Base-by-base conservation (phyloP, 2,329 filamentous ascomycete species). In the Curvularia spicifera region DNA sequence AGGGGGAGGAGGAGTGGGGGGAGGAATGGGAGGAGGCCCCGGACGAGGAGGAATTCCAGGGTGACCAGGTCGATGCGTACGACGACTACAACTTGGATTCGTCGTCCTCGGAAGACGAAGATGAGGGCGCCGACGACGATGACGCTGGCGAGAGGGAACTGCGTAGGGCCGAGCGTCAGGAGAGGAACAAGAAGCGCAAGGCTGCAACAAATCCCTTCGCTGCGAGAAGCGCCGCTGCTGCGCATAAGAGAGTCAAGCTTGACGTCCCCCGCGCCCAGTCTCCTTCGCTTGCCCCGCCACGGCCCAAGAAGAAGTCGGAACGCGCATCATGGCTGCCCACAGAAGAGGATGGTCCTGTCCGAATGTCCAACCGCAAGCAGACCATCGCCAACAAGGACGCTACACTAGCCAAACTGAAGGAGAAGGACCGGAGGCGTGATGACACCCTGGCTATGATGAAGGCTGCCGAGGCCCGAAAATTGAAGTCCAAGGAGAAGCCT, bases 61-160 rank as follows among this genome's bases (percentile, higher is more conserved):
- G 82, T 60, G 83, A 83, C 29, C 78, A 81, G 29, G 80, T 78
- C 9, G 85, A 88, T 37, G 83, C 85, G 45, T 81, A 85, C 56
- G 78, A 81, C 1, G 94, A 97, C 72, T 88, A 91, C 66, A 88
- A 91, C 46, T 89, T 97, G 81, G 92, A 96, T 70, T 93, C 74
- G 40, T 76, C 90, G 13, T 96, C 91, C 0, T 91, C 88, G 0
- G 90, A 91, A 63, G 90, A 92, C 62, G 89, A 92, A 57, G 87
- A 76, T 82, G 87, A 51, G 82, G 89, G 57, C 77, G 79, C 74
- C 8, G 87, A 94, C 66, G 87, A 95, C 65, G 86, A 95, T 65
- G 91, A 96, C 4, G 91, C 91, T 56, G 95, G 95, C 33, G 95
- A 99, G 78, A 90, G 89, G 69, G 92, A 96, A 77, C 77, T 99